Evolutionary conservation across 2,329 filamentous ascomycete species (phyloP).

Genomic region (Fusarium sp.): DNA sequence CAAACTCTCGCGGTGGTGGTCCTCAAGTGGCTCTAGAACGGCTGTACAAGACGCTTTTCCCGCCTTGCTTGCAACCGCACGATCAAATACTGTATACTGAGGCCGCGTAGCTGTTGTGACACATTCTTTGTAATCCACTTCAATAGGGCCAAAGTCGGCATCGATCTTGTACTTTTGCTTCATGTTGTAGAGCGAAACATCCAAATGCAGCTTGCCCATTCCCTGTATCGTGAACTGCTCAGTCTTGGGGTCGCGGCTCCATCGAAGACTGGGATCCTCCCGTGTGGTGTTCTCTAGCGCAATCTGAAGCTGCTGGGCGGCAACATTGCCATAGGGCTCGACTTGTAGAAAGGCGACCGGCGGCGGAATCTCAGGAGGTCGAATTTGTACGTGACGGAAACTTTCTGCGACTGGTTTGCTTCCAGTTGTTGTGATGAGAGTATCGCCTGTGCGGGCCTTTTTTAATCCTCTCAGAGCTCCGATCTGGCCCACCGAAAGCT

Average conservation of each 20-base stretch:
- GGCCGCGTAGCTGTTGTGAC: constrained; percentile 71
- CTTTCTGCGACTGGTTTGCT: constrained; percentile 76
- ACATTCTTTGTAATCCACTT: constrained; percentile 95
- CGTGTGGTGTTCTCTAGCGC: constrained; percentile 84
- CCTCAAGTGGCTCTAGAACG: constrained; percentile 73
- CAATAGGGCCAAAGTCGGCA: constrained; percentile 89
- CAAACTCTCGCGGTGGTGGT: constrained; percentile 56
- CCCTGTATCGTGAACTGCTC: constrained; percentile 94
- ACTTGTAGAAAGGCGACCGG: constrained; percentile 98
- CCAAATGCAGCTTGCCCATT: constrained; percentile 96
- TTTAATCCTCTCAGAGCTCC: constrained; percentile 94
- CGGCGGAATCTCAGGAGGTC: constrained; percentile 90
- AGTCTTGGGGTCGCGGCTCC: constrained; percentile 88
- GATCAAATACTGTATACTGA: constrained; percentile 79
- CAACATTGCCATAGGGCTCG: constrained; percentile 82
- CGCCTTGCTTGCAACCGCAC: constrained; percentile 83
- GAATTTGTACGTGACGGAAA: constrained; percentile 83
- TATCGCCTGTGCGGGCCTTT: constrained; percentile 93
- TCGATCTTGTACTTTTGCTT: constrained; percentile 91
- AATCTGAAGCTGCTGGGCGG: constrained; percentile 84
- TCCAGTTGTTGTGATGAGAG: constrained; percentile 81
- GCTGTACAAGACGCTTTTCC: constrained; percentile 85
- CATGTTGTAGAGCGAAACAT: constrained; percentile 91
- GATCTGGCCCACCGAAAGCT: constrained; percentile 89
- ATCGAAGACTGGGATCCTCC: constrained; percentile 93